A percentile compares a stretch with the other conserved stretches of the same genome.
Evolutionary conservation across 1,284 basidiomycete species (phyloP).

Genomic region (Boletellus sp.): DNA sequence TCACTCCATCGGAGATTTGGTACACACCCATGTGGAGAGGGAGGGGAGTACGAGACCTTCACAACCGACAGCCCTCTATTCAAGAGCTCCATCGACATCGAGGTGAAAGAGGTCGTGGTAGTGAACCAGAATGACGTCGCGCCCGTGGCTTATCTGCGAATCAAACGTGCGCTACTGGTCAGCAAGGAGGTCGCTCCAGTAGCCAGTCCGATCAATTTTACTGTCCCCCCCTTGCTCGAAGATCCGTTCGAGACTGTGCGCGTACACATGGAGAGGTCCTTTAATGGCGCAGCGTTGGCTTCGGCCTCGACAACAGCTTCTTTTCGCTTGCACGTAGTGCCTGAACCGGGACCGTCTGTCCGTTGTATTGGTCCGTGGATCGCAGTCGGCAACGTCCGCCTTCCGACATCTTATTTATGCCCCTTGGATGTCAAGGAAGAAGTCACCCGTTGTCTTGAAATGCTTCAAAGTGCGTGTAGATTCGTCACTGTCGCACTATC

Average conservation of each 20-base stretch:
- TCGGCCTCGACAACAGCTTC: background rate
- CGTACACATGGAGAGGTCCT: slow-evolving; percentile 12
- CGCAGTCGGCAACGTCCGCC: slow-evolving; percentile 53
- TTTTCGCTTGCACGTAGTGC: background rate
- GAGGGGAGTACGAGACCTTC: slow-evolving; percentile 96
- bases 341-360: slow-evolving; percentile 19
- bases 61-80: slow-evolving; percentile 91
- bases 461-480: slow-evolving; percentile 48
- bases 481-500: background rate
- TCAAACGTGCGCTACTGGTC: slow-evolving; percentile 53
- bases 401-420: slow-evolving; percentile 15
- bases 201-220: slow-evolving; percentile 16
- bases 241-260: slow-evolving; percentile 32
- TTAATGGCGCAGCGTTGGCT: background rate
- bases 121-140: slow-evolving; percentile 76
- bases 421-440: slow-evolving; percentile 62
- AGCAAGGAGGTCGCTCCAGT: slow-evolving; percentile 12
- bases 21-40: slow-evolving; percentile 94
- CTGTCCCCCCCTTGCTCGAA: slow-evolving; percentile 54
- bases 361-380: slow-evolving; percentile 48
- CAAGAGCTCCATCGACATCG: slow-evolving; percentile 73
- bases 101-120: slow-evolving; percentile 66
- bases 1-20: slow-evolving; percentile 85
- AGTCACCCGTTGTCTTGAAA: slow-evolving; percentile 56
- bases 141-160: slow-evolving; percentile 83